These are phyloP conservation scores for Penicillium sumatraense DNA, from an alignment of 2,329 filamentous ascomycete species.

Conservation along the genomic window DNA sequence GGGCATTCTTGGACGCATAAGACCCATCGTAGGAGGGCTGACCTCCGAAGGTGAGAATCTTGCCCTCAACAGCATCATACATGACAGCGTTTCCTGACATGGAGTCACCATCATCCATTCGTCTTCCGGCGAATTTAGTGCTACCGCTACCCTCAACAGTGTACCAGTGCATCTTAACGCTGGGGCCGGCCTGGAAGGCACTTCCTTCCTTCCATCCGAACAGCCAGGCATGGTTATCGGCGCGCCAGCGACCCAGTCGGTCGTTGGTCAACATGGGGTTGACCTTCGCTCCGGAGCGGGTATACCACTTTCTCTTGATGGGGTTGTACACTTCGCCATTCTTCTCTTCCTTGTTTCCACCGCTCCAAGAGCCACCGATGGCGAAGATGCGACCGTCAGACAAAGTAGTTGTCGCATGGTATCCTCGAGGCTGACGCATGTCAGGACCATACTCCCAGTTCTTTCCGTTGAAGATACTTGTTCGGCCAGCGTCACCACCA, in stretches of 20 bases:
- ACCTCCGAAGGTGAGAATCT: conserved; percentile 61
- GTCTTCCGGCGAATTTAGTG: conserved; percentile 47
- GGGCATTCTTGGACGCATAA: conserved; percentile 50
- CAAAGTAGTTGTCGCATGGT: conserved; percentile 56
- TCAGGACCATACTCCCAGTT: conserved; percentile 46
- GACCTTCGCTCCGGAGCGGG: conserved; percentile 49
- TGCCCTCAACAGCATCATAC: conserved; percentile 60
- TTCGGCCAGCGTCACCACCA: conserved; percentile 54
- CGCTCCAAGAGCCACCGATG: conserved; percentile 64
- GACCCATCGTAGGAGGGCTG: conserved; percentile 51
- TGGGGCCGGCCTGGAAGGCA: conserved; percentile 62
- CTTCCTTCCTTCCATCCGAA: conserved; percentile 55
- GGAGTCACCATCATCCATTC: conserved; percentile 51
- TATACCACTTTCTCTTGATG: conserved; percentile 51
- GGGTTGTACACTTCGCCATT: conserved; percentile 62
- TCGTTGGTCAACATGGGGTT: conserved; percentile 53
- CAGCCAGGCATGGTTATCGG: conserved; percentile 61
- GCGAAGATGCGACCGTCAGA: conserved; percentile 61
- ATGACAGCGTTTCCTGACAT: conserved; percentile 63
- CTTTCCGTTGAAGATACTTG: conserved; percentile 54
- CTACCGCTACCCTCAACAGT: conserved; percentile 50
- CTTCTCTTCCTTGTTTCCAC: conserved; percentile 52
- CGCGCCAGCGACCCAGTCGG: conserved; percentile 27
- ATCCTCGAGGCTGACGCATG: conserved; percentile 56
- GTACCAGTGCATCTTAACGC: conserved; percentile 62